phyloP scores from a whole-genome alignment of 2,329 filamentous ascomycete genomes.

The Orbilia ellipsospora region DNA sequence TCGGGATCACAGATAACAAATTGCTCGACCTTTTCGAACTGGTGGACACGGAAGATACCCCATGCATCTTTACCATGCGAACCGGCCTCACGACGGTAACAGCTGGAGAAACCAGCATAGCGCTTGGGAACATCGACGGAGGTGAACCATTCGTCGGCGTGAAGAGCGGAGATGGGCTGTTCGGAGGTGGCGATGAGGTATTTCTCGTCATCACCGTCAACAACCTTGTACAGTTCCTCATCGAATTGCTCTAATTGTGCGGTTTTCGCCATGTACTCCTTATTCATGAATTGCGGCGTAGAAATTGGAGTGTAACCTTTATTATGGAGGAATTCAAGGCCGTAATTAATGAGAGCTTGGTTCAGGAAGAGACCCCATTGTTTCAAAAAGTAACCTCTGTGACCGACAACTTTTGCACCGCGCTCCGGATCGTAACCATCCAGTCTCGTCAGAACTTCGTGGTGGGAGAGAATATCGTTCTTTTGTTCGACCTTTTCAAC shows the following conservation, averaged over 20 bases:
- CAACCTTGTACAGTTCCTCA: conserved; percentile 97
- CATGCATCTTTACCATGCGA: conserved; percentile 92
- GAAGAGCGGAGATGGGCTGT: conserved; percentile 91
- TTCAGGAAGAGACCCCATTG: conserved; percentile 92
- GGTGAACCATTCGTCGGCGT: conserved; percentile 92
- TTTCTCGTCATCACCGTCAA: conserved; percentile 90
- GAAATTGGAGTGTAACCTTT: conserved; percentile 86
- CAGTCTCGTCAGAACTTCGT: conserved; percentile 88
- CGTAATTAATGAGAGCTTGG: conserved; percentile 94
- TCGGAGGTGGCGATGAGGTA: conserved; percentile 85
- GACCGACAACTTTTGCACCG: conserved; percentile 91
- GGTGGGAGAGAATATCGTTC: conserved; percentile 82
- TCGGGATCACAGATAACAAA: conserved; percentile 85
- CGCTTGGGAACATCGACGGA: conserved; percentile 88
- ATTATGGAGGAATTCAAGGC: conserved; percentile 81
- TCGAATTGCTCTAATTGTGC: conserved; percentile 97
- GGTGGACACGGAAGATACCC: conserved; percentile 97
- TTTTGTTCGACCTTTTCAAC: conserved; percentile 79
- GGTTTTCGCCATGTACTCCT: conserved; percentile 96
- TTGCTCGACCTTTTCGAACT: conserved; percentile 94
- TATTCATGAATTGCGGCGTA: conserved; percentile 93
- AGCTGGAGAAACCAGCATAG: conserved; percentile 89
- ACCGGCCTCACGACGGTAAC: conserved; percentile 95
- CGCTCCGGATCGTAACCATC: conserved; percentile 94
- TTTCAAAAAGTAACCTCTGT: conserved; percentile 91